Percentiles rank a stretch among this genome's conserved stretches.
phyloP scores from a whole-genome alignment of 176 grass and related monocot species.

The Alopecurus myosuroides region DNA sequence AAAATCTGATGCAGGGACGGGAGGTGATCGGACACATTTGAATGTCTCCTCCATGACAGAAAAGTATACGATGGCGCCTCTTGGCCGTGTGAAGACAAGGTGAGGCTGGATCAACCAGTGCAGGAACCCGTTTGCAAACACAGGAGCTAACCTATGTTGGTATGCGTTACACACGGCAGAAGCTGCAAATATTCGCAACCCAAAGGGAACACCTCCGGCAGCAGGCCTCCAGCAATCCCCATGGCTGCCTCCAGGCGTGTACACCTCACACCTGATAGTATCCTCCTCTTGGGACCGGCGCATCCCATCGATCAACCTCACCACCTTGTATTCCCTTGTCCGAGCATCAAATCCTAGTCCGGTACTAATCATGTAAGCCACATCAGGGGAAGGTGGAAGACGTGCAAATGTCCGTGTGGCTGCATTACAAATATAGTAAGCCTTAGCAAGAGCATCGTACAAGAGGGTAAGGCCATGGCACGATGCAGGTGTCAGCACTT shows the following conservation, averaged over 20 bases:
- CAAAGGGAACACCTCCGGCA: conserved; percentile 4
- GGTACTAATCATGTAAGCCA: background rate
- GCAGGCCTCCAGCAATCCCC: conserved; percentile 7
- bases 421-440: conserved; percentile 20
- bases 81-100: background rate
- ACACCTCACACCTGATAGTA: background rate
- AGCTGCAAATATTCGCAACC: background rate
- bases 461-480: conserved; percentile 26
- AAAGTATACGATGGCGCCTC: background rate
- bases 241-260: background rate
- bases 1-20: background rate
- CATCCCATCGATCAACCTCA: background rate
- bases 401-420: background rate
- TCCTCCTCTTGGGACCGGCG: background rate
- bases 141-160: background rate
- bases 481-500: background rate
- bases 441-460: background rate
- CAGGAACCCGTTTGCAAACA: conserved; percentile 4
- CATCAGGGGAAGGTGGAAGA: background rate
- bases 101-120: background rate
- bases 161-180: background rate
- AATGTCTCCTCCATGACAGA: conserved; percentile 28
- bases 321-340: background rate
- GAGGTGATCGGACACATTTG: background rate
- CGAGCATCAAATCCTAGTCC: conserved; percentile 15